These are phyloP conservation scores for Hansenula sp. DNA, from an alignment of 1,139 yeast species.

Conservation along the genomic window DNA sequence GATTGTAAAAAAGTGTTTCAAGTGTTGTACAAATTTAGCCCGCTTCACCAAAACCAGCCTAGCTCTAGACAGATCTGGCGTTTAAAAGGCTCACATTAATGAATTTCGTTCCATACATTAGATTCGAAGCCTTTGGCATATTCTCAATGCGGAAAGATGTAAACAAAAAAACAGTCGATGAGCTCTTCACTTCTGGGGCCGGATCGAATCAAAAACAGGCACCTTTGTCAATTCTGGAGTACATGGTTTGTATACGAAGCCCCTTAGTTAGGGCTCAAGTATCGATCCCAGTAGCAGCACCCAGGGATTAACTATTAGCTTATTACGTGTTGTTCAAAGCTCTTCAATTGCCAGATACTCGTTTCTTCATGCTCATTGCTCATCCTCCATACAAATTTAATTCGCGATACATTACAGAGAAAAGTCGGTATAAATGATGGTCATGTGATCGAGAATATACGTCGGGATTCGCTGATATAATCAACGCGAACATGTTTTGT, in stretches of 20 bases:
- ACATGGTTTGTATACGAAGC: neutral
- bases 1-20: neutral
- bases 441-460: no score
- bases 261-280: no score
- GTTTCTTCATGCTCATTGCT: no score
- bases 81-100: neutral
- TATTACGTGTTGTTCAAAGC: no score
- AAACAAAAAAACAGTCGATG: neutral
- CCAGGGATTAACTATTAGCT: no score
- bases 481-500: neutral
- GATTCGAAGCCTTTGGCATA: conserved; percentile 1
- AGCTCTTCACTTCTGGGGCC: neutral
- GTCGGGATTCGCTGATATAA: neutral
- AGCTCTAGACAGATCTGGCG: neutral
- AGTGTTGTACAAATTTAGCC: neutral
- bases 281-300: no score
- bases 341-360: no score
- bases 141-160: conserved; percentile 1
- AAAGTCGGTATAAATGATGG: no score
- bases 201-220: no score
- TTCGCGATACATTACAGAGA: no score
- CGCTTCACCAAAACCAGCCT: neutral
- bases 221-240: neutral
- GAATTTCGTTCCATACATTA: neutral
- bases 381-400: no score